Conservation (phyloP, 2,329 filamentous ascomycete species). For the Fusarium pilosicola region DNA sequence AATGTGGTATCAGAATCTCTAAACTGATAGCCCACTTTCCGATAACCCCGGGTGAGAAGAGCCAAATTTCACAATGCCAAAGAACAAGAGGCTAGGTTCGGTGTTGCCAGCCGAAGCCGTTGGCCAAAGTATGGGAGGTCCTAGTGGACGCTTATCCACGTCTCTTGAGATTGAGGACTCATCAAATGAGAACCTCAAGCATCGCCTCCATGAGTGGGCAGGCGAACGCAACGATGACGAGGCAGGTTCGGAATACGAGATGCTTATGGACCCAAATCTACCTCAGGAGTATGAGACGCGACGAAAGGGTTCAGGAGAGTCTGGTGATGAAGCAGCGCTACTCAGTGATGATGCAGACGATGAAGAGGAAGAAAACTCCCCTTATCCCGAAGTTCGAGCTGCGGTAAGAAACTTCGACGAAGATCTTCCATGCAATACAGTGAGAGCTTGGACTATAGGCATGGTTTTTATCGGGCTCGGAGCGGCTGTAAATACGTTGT, state of each 20-base stretch:
- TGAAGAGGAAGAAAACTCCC: conserved; percentile 59
- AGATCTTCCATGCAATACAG: conserved; percentile 72
- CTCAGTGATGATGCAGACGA: conserved; percentile 49
- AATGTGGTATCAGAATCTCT: background rate
- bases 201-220: conserved; percentile 54
- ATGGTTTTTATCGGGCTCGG: conserved; percentile 61
- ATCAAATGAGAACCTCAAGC: conserved; percentile 40
- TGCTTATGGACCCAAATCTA: conserved; percentile 64
- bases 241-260: conserved; percentile 63
- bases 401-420: conserved; percentile 73
- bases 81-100: conserved; percentile 9
- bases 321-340: conserved; percentile 40
- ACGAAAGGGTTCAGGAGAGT: conserved; percentile 27
- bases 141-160: conserved; percentile 43
- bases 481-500: conserved; percentile 71
- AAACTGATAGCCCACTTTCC: background rate
- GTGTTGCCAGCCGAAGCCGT: conserved; percentile 30
- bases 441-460: conserved; percentile 73
- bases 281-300: conserved; percentile 56
- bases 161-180: conserved; percentile 41
- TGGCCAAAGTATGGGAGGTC: conserved; percentile 39
- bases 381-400: conserved; percentile 73
- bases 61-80: conserved; percentile 7
- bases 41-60: background rate
- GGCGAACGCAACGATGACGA: conserved; percentile 53